phyloP scores from a whole-genome alignment of 805 yeast species.

The Nakazawaea ernobii region DNA sequence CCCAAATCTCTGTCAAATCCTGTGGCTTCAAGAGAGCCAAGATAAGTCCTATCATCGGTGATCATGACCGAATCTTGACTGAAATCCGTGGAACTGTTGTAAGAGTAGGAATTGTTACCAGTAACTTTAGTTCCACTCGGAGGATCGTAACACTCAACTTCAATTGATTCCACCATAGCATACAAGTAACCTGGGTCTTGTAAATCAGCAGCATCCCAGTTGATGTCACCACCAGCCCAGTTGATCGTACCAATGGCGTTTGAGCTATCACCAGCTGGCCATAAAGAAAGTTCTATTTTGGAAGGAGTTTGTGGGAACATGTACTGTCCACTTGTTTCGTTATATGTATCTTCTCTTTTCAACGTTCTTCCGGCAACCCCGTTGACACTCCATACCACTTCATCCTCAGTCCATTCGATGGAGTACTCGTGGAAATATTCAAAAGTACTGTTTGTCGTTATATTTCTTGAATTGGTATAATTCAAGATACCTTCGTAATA shows the following conservation, averaged over 20 bases:
- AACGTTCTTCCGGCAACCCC: slow-evolving; percentile 64
- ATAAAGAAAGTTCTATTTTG: slow-evolving; percentile 63
- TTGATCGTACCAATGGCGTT: slow-evolving; percentile 59
- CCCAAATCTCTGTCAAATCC: slow-evolving; percentile 57
- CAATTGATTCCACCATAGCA: slow-evolving; percentile 53
- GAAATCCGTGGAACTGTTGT: slow-evolving; percentile 41
- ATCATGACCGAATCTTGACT: slow-evolving; percentile 49
- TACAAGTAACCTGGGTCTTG: slow-evolving; percentile 76
- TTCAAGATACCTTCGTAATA: slow-evolving; percentile 71
- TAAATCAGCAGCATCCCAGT: slow-evolving; percentile 79
- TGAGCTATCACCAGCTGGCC: slow-evolving; percentile 68
- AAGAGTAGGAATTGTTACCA: slow-evolving; percentile 49
- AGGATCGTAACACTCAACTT: slow-evolving; percentile 66
- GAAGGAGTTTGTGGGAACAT: slow-evolving; percentile 71
- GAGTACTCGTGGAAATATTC: slow-evolving; percentile 68
- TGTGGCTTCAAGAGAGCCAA: slow-evolving; percentile 55
- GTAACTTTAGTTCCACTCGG: slow-evolving; percentile 46
- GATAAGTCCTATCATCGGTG: slow-evolving; percentile 52
- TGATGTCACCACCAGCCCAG: slow-evolving; percentile 85
- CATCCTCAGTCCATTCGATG: slow-evolving; percentile 77
- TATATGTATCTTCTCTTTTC: slow-evolving; percentile 52
- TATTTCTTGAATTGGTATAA: slow-evolving; percentile 51
- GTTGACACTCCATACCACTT: slow-evolving; percentile 66
- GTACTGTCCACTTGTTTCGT: slow-evolving; percentile 52
- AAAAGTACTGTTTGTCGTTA: slow-evolving; percentile 47